These are phyloP conservation scores for Neophaeococcomyces mojaviensis DNA, from an alignment of 2,329 filamentous ascomycete species.

Conservation along the genomic window DNA sequence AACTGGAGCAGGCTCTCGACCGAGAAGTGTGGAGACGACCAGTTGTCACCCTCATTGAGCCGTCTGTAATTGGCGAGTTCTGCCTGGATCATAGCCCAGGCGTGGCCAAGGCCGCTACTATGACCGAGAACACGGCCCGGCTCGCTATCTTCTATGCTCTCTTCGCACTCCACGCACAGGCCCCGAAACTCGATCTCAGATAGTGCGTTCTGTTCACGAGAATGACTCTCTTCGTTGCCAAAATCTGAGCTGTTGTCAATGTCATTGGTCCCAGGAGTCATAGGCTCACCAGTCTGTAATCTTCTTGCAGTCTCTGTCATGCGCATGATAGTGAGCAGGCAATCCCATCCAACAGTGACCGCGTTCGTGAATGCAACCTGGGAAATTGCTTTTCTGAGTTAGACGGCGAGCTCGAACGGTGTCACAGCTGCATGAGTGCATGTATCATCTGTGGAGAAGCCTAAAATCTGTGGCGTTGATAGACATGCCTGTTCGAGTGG, in stretches of 20 bases:
- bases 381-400: neutral
- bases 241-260: neutral
- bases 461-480: conserved; percentile 17
- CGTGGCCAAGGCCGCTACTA: conserved; percentile 13
- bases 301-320: conserved; percentile 6
- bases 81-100: conserved; percentile 33
- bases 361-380: conserved; percentile 12
- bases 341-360: conserved; percentile 21
- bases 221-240: neutral
- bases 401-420: conserved; percentile 18
- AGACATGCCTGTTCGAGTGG: conserved; percentile 19
- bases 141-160: neutral
- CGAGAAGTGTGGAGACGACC: conserved; percentile 20
- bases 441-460: neutral
- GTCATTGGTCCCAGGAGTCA: neutral
- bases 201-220: neutral
- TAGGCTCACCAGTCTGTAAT: neutral
- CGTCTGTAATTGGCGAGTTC: conserved; percentile 33
- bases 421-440: conserved; percentile 23
- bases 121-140: conserved; percentile 12
- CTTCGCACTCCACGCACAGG: neutral
- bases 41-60: conserved; percentile 23
- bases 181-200: neutral
- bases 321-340: conserved; percentile 21
- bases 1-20: conserved; percentile 11